Conservation (phyloP, 805 yeast species). For the Saccharomycodes ludwigii region DNA sequence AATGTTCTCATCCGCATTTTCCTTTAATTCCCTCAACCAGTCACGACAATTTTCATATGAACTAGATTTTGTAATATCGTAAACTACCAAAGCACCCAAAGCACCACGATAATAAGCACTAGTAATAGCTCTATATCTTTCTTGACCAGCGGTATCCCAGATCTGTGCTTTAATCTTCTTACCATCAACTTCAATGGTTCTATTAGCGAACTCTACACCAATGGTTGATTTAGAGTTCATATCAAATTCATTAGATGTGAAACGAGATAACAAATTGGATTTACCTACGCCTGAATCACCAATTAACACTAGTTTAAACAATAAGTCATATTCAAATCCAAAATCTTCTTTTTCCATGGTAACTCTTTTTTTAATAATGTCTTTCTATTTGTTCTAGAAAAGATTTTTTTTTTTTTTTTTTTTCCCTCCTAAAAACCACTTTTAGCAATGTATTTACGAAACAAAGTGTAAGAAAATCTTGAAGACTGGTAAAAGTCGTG, state of each 20-base stretch:
- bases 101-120: constrained; percentile 97
- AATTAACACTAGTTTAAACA: constrained; percentile 89
- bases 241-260: constrained; percentile 92
- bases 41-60: constrained; percentile 75
- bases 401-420: too few relatives aligned
- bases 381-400: too few relatives aligned
- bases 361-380: background rate
- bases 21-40: constrained; percentile 85
- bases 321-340: constrained; percentile 75
- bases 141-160: constrained; percentile 99
- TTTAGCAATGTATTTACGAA: too few relatives aligned
- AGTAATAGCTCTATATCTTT: constrained; percentile 94
- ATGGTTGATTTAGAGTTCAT: constrained; percentile 89
- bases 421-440: too few relatives aligned
- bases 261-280: constrained; percentile 83
- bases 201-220: constrained; percentile 96
- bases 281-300: constrained; percentile 90
- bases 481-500: too few relatives aligned
- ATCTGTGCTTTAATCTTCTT: constrained; percentile 80
- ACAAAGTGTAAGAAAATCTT: too few relatives aligned
- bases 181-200: constrained; percentile 81
- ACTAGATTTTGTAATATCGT: constrained; percentile 86
- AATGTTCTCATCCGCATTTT: constrained; percentile 88
- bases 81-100: constrained; percentile 90
- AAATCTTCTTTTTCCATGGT: constrained; percentile 44